phyloP scores from a whole-genome alignment of 306 rosid genomes.

The Arachis stenosperma region DNA sequence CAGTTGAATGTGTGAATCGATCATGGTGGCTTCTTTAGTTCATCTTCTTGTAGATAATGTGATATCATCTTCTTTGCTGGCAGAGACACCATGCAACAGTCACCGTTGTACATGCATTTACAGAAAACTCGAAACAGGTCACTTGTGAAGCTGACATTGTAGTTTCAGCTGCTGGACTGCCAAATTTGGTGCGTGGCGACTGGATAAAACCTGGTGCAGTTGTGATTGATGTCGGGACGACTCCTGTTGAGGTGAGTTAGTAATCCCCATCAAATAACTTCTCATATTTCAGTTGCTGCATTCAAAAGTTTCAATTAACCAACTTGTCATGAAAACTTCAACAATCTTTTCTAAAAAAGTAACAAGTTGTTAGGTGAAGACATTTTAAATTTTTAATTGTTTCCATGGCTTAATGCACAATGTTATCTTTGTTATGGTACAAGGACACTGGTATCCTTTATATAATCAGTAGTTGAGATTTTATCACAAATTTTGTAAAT shows the following conservation, averaged over 20 bases:
- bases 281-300: slow-evolving; percentile 7
- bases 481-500: too few species aligned
- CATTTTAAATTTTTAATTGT: background rate
- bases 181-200: slow-evolving; percentile 82
- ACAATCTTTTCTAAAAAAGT: background rate
- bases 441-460: too few species aligned
- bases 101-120: slow-evolving; percentile 72
- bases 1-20: background rate
- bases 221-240: slow-evolving; percentile 86
- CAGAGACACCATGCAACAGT: slow-evolving; percentile 98
- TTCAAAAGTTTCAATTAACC: slow-evolving; percentile 5
- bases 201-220: slow-evolving; percentile 92
- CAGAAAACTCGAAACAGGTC: slow-evolving; percentile 71
- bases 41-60: slow-evolving; percentile 12
- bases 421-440: too few species aligned
- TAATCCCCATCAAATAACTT: slow-evolving; percentile 8
- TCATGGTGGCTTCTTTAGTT: slow-evolving; percentile 13
- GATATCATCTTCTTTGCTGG: slow-evolving; percentile 24
- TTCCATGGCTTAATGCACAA: background rate
- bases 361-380: background rate
- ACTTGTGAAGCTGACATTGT: slow-evolving; percentile 83
- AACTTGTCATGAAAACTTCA: background rate
- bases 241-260: slow-evolving; percentile 75
- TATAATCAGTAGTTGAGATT: too few species aligned
- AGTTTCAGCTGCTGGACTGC: slow-evolving; percentile 89